A percentile compares a stretch with the other conserved stretches of the same genome.
These are phyloP conservation scores for Ormosia emarginata DNA, from an alignment of 306 rosid species.

Conservation along the genomic window DNA sequence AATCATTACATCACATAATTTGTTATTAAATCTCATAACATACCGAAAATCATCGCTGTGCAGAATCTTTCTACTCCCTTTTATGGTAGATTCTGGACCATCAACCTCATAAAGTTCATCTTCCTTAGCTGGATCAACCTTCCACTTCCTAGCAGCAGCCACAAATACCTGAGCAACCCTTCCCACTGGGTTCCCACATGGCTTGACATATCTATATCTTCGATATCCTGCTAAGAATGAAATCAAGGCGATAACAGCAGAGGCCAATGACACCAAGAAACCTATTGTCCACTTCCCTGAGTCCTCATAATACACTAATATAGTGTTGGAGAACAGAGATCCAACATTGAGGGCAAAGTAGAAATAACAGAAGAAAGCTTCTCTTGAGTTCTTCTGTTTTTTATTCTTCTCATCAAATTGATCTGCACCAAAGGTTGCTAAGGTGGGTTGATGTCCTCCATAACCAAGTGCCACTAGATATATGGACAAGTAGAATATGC, in stretches of 20 bases:
- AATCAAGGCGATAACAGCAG: slow-evolving; percentile 43
- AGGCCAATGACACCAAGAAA: slow-evolving; percentile 35
- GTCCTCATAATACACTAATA: slow-evolving; percentile 52
- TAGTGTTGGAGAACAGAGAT: slow-evolving; percentile 56
- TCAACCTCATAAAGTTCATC: slow-evolving; percentile 45
- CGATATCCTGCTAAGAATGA: slow-evolving; percentile 30
- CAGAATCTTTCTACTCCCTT: slow-evolving; percentile 55
- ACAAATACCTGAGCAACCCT: slow-evolving; percentile 48
- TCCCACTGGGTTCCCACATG: slow-evolving; percentile 48
- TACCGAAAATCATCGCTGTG: slow-evolving; percentile 39
- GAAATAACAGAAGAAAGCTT: slow-evolving; percentile 48
- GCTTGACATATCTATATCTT: slow-evolving; percentile 28
- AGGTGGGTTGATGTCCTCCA: slow-evolving; percentile 63
- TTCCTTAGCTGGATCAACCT: slow-evolving; percentile 2
- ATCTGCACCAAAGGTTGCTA: slow-evolving; percentile 65
- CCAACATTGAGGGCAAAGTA: slow-evolving; percentile 64
- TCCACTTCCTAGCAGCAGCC: slow-evolving; percentile 40
- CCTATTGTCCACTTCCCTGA: slow-evolving; percentile 51
- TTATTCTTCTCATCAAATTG: slow-evolving; percentile 40
- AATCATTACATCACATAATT: neutral
- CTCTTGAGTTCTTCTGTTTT: slow-evolving; percentile 5
- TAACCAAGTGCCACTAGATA: slow-evolving; percentile 60
- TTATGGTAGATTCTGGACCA: slow-evolving; percentile 49
- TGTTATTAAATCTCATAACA: neutral
- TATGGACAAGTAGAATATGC: slow-evolving; percentile 45